Base-by-base conservation (phyloP, 2,329 filamentous ascomycete genomes). In the Clonostachys chloroleuca region DNA sequence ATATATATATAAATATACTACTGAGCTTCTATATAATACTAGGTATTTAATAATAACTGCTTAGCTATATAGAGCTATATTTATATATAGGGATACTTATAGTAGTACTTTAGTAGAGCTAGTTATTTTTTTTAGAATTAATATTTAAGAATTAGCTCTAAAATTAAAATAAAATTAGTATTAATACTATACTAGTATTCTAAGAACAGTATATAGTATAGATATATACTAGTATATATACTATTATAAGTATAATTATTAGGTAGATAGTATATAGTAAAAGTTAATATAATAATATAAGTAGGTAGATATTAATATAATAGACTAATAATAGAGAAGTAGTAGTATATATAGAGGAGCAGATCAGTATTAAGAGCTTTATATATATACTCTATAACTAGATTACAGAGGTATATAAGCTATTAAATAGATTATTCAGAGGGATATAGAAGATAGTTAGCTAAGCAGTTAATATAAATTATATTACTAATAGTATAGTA, bases 1-100 rank as follows among this genome's bases (percentile, higher is more conserved):
- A 51, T 18, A 33, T 39, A 41, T 53, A 51, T 42, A 49, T n/a
- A n/a, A 53, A 46, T 47, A 18, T 44, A 34, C 40, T 53, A 30
- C 43, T 51, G 17, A 40, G 43, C 51, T 49, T 53, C 39, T 51
- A 43, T 34, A 46, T 46, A 16, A 44, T 47, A 2, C 18, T 50
- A 8, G 47, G 49, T 34, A 43, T 51, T 30, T 3, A 24, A 17
- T 17, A 24, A 34, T 34, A 30, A 16, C 44, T 40, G 24, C 34
- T 50, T 17, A 45, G 49, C 16, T 52, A 48, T 16, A 49, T 7
- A 9, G 36, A 49, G 40, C n/a, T 42, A 42, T 18, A 43, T 20
- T 36, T 47, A 24, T 52, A 49, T 34, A 51, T 42, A 3, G 44
- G 47, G 5, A 47, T 45, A 36, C 44, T 52, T 9, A 44, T 42